A percentile compares a stretch with the other conserved stretches of the same genome.
Evolutionary conservation across 176 grass and related monocot species (phyloP).

Genomic region (Hordeum vulgare): MorexV3_pseudomolecules_assembly NC_058524.1:590181880-590182379

Average conservation of each 20-base stretch:
- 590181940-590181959: constrained; percentile 63
- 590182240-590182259: constrained; percentile 48
- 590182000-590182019: constrained; percentile 49
- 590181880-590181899: background rate
- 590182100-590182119: background rate
- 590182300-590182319: background rate
- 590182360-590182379: background rate
- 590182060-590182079: constrained; percentile 20
- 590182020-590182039: constrained; percentile 78
- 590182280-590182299: constrained; percentile 9
- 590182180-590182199: constrained; percentile 30
- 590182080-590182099: constrained; percentile 11
- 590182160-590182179: constrained; percentile 77
- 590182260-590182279: constrained; percentile 40
- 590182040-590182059: constrained; percentile 90
- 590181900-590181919: background rate
- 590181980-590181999: constrained; percentile 60
- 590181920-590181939: background rate
- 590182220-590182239: constrained; percentile 44
- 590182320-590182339: background rate
- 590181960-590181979: constrained; percentile 34
- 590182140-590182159: constrained; percentile 46
- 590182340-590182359: background rate
- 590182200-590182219: constrained; percentile 55
- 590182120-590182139: background rate